Evolutionary conservation across 2,329 filamentous ascomycete genomes (phyloP).

Genomic region (Apiospora arundinis): DNA sequence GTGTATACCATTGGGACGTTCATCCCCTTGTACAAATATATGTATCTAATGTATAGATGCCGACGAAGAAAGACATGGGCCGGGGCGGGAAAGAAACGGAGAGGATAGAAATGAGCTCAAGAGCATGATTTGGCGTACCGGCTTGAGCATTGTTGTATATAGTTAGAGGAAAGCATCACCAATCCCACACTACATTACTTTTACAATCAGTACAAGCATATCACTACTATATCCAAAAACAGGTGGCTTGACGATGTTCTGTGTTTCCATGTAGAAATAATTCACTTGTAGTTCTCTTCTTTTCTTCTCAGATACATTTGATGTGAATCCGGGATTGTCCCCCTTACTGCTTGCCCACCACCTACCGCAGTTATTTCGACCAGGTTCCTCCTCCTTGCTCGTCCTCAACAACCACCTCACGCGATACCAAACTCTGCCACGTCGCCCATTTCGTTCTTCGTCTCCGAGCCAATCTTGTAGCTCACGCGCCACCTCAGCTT

Average conservation of each 20-base stretch:
- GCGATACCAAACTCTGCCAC: slow-evolving; percentile 79
- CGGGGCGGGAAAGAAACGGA: too few relatives aligned
- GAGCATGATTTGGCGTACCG: too few relatives aligned
- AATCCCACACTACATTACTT: slow-evolving; percentile 4
- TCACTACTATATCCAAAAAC: neutral
- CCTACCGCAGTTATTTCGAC: too few relatives aligned
- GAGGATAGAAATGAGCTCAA: too few relatives aligned
- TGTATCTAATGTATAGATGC: too few relatives aligned
- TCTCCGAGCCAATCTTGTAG: slow-evolving; percentile 72
- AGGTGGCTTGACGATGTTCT: neutral
- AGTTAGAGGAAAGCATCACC: neutral
- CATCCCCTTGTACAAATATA: too few relatives aligned
- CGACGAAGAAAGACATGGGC: too few relatives aligned
- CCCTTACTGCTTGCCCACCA: neutral
- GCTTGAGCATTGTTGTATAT: neutral
- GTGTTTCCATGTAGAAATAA: neutral
- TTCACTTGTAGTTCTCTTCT: neutral
- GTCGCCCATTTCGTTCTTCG: slow-evolving; percentile 83
- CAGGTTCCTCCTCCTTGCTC: neutral
- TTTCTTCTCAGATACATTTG: neutral
- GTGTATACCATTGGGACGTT: too few relatives aligned
- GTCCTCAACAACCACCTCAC: slow-evolving; percentile 43
- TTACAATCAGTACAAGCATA: neutral
- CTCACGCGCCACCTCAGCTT: slow-evolving; percentile 90
- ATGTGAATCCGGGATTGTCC: neutral